Evolutionary conservation across 768 basidiomycete species (phyloP).

Genomic region (Dacryopinax spathularia): DNA sequence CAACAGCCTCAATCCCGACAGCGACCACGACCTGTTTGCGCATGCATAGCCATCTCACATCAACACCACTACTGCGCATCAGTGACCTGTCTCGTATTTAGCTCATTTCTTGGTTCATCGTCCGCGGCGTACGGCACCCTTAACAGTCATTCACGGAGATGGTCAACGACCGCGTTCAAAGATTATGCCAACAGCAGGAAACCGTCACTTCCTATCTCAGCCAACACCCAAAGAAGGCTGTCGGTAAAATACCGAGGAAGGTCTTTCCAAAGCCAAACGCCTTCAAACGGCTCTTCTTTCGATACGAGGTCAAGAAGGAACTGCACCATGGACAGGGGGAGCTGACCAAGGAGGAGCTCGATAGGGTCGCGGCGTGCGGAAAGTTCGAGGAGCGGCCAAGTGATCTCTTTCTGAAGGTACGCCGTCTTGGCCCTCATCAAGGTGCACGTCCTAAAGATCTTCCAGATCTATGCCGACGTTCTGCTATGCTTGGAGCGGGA

Average conservation of each 20-base stretch:
- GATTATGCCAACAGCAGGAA: constrained; percentile 22
- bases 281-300: constrained; percentile 19
- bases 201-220: constrained; percentile 34
- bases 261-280: constrained; percentile 29
- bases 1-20: not conserved
- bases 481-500: constrained; percentile 42
- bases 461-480: constrained; percentile 48
- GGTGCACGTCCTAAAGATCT: not conserved
- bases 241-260: constrained; percentile 27
- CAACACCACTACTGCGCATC: not conserved
- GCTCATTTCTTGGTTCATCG: not conserved
- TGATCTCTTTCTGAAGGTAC: constrained; percentile 47
- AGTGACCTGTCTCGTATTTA: not conserved
- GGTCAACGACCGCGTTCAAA: constrained; percentile 14
- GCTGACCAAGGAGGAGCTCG: constrained; percentile 31
- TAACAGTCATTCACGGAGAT: not conserved
- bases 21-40: not conserved
- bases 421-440: constrained; percentile 8
- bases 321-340: constrained; percentile 16
- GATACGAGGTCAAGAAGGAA: constrained; percentile 19
- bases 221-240: constrained; percentile 24
- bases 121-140: too few relatives aligned
- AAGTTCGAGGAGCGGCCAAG: constrained; percentile 40
- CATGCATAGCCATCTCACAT: not conserved
- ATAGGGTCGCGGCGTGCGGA: constrained; percentile 36